Base-by-base conservation (phyloP, 2,329 filamentous ascomycete species). In the Sporothrix pseudoabietina region DNA sequence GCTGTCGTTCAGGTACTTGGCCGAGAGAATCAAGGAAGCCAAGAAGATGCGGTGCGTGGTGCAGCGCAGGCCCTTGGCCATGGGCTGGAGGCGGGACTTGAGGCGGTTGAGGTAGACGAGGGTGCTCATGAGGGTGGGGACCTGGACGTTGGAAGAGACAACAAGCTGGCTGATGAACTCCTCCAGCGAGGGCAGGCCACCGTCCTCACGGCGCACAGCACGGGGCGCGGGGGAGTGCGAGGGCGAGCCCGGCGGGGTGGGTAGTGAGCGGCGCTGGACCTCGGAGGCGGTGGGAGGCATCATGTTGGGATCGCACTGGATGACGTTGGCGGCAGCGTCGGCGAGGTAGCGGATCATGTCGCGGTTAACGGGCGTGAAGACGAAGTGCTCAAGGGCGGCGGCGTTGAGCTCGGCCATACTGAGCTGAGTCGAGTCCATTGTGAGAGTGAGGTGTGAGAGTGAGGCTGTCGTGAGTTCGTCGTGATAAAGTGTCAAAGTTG, bases 41-140 rank as follows among this genome's bases (percentile, higher is more conserved):
- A 99, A 88, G 85, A 99, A 98, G 87, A 99, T 98, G 79, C 96
- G 92, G 86, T 99, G 96, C 65, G 95, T 94, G 32, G 96, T 98
- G 87, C 96, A 98, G 78, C 92, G 91, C 84, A 98, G 93, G 76
- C 96, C 96, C 84, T 97, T 97, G 78, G 96, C 95, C 80, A 97
- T 94, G 74, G 95, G 93, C 77, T 97, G 95, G 39, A 99, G 90
- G 78, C 93, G 91, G 70, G 91, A 88, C 83, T 91, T 92, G 79
- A 99, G 88, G 75, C 94, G 90, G 79, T 88, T 89, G 73, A 99
- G 91, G 86, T 98, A 99, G 81, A 98, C 94, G 55, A 99, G 88
- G 8, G 94, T 94, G 49, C 94, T 95, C 96, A 99, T 98, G 77
- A 99, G 88, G 8, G 96, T 99, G 14, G 96, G 93, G 71, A 98